phyloP scores from a whole-genome alignment of 371 early-diverging fungal species.

The Mucor piriformis region DNA sequence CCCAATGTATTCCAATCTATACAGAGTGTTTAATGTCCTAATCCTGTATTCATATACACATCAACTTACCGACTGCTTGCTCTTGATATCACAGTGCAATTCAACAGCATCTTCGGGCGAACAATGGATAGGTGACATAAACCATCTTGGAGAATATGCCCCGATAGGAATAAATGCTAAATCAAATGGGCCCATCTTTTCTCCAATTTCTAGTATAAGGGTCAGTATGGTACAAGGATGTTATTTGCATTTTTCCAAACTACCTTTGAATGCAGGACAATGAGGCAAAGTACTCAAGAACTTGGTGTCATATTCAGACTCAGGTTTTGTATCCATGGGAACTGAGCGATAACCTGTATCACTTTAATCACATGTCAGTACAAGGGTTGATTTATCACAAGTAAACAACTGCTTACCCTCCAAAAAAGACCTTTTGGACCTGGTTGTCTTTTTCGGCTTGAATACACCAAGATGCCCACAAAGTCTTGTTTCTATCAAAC shows the following conservation, averaged over 20 bases:
- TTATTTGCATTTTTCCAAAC: neutral
- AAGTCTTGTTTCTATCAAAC: slow-evolving; percentile 66
- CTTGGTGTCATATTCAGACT: slow-evolving; percentile 33
- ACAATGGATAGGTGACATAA: slow-evolving; percentile 74
- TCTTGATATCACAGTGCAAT: slow-evolving; percentile 72
- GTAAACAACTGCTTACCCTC: slow-evolving; percentile 44
- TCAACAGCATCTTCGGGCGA: slow-evolving; percentile 79
- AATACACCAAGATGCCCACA: slow-evolving; percentile 78
- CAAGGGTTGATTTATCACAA: neutral
- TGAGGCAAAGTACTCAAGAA: slow-evolving; percentile 53
- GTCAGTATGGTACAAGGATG: too few species aligned
- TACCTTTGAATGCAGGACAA: slow-evolving; percentile 80
- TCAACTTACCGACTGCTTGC: slow-evolving; percentile 66
- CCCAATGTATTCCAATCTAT: slow-evolving; percentile 46
- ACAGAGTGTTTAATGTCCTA: too few species aligned
- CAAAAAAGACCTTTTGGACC: slow-evolving; percentile 65
- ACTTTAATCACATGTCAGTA: slow-evolving; percentile 31
- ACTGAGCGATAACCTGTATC: slow-evolving; percentile 78
- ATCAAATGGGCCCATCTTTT: slow-evolving; percentile 70
- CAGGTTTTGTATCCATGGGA: slow-evolving; percentile 19
- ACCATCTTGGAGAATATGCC: slow-evolving; percentile 75
- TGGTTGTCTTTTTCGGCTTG: slow-evolving; percentile 31
- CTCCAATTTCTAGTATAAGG: slow-evolving; percentile 61
- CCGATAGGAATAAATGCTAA: slow-evolving; percentile 83
- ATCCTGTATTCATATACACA: too few species aligned